Base-by-base conservation (phyloP, 2,329 filamentous ascomycete genomes). In the Alternaria burnsii region DNA sequence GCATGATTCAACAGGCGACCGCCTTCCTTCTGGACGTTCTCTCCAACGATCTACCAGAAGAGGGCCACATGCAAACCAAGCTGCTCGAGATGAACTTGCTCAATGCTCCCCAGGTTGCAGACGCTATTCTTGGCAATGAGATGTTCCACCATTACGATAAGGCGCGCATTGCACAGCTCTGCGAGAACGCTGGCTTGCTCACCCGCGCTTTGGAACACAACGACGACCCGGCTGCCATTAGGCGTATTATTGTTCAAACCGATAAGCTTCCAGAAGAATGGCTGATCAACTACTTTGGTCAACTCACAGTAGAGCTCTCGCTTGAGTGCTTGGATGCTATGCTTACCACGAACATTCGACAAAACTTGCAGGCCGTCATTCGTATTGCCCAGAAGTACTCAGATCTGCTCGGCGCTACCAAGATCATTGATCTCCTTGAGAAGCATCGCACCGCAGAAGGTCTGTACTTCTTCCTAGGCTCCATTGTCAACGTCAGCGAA, bases 61-160 rank as follows among this genome's bases (percentile, higher is more conserved):
- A 99, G 76, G 94, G 89, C 40, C 89, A 94, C 69, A 85, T 99
- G 40, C 95, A 99, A 81, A 99, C 96, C 22, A 91, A 95, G 62
- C 86, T 99, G 3, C 84, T 99, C 57, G 96, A 99, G 85, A 98
- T 99, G 94, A 99, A 99, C 80, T 82, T 99, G 65, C 86, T 97
- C 80, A 96, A 97, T 70, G 96, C 95, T 1, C 95, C 95, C 52
- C 95, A 98, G 79, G 96, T 99, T 55, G 95, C 96, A 4, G 96
- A 99, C 79, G 95, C 95, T 34, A 99, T 99, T 69, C 87, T 99
- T 41, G 92, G 94, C 68, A 99, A 99, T 74, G 93, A 98, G 73
- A 97, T 99, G 91, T 98, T 99, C 81, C 93, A 93, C 0, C 89
- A 99, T 82, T 99, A 97, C 75, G 95, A 99, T 82, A 96, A 92